phyloP scores from a whole-genome alignment of 441 rosid species.

The Erodium moschatum region DNA sequence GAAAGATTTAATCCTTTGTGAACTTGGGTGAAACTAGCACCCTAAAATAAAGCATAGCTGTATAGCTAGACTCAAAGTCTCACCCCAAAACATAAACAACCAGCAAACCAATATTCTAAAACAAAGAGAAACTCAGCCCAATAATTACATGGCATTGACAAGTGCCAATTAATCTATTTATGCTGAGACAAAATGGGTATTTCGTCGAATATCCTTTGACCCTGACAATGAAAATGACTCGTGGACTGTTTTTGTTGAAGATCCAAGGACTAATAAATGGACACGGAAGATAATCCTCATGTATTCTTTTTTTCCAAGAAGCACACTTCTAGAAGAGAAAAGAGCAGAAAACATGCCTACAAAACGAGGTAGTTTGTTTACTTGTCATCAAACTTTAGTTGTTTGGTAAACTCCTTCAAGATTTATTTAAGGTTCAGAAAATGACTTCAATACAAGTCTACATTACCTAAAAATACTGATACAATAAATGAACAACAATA shows the following conservation, averaged over 20 bases:
- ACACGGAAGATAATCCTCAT: background rate
- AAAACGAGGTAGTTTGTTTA: no score
- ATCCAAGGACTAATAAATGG: background rate
- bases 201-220: background rate
- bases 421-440: no score
- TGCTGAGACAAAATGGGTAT: background rate
- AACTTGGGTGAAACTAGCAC: no score
- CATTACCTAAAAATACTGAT: background rate
- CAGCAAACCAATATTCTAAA: background rate
- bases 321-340: no score
- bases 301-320: background rate
- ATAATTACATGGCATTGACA: background rate
- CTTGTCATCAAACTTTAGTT: no score
- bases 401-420: no score
- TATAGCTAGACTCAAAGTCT: background rate
- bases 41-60: background rate
- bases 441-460: background rate
- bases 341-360: no score
- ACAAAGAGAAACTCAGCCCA: background rate
- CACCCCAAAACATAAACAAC: constrained; percentile 2
- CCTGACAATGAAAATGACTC: background rate
- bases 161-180: background rate
- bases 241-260: background rate
- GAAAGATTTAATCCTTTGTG: no score
- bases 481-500: background rate